Evolutionary conservation across 2,329 filamentous ascomycete genomes (phyloP).

Genomic region (Colletotrichum higginsianum): DNA sequence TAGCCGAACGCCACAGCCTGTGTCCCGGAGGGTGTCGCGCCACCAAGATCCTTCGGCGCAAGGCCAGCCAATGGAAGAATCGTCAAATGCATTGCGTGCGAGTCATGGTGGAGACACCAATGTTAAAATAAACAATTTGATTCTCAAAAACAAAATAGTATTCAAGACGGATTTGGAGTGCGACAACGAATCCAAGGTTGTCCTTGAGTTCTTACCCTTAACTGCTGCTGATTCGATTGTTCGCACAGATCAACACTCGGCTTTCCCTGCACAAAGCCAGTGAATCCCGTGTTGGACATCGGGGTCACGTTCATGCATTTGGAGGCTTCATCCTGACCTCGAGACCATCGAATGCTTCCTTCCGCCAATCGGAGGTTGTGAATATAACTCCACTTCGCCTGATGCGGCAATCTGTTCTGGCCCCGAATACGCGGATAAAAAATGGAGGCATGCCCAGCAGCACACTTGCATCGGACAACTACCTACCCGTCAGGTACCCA

Average conservation of each 20-base stretch:
- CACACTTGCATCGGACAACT: too few relatives aligned
- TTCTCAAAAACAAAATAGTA: constrained; percentile 3
- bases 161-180: background rate
- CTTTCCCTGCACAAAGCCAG: background rate
- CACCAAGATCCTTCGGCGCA: constrained; percentile 24
- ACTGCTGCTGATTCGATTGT: background rate
- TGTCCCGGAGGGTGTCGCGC: constrained; percentile 7
- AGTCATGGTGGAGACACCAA: constrained; percentile 27
- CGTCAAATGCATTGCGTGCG: background rate
- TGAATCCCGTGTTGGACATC: background rate
- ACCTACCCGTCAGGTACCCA: too few relatives aligned
- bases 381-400: constrained; percentile 14
- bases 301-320: constrained; percentile 8
- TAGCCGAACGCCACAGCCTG: background rate
- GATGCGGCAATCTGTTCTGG: constrained; percentile 9
- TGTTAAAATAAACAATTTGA: background rate
- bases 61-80: constrained; percentile 13
- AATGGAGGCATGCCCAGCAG: too few relatives aligned
- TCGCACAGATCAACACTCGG: background rate
- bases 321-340: constrained; percentile 11
- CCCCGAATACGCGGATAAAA: background rate
- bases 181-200: background rate
- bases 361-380: constrained; percentile 6
- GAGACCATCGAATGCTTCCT: background rate
- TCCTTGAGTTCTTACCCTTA: background rate